Percentiles rank a stretch among this genome's conserved stretches.
phyloP scores from a whole-genome alignment of 257 asterid species.

The Datura wrightii region DNA sequence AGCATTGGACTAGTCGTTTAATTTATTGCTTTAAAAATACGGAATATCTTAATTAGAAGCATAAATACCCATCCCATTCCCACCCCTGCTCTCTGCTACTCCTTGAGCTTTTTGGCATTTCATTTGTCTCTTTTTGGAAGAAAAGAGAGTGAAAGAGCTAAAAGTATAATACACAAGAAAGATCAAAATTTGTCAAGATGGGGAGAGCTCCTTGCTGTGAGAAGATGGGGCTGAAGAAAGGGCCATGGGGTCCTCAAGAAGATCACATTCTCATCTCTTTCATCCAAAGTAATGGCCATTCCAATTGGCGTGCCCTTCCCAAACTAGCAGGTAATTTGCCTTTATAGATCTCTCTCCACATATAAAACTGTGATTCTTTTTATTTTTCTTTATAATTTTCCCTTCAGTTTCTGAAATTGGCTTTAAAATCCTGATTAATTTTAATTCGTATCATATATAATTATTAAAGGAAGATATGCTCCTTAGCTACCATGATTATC shows the following conservation, averaged over 20 bases:
- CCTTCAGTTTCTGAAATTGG: too few relatives aligned
- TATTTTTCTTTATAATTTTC: background rate
- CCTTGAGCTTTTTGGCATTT: background rate
- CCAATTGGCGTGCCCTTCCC: conserved; percentile 34
- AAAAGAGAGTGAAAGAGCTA: background rate
- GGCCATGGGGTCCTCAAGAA: conserved; percentile 35
- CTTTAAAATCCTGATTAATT: too few relatives aligned
- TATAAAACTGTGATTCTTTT: too few relatives aligned
- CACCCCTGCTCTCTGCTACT: background rate
- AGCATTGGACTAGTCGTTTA: background rate
- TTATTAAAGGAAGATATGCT: background rate
- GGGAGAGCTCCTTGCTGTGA: conserved; percentile 36
- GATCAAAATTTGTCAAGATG: background rate
- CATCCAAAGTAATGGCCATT: conserved; percentile 31
- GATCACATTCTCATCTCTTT: conserved; percentile 32
- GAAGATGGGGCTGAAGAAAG: conserved; percentile 34
- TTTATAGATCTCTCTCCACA: background rate
- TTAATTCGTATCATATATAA: too few relatives aligned
- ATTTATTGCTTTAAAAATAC: background rate
- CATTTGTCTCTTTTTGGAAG: background rate
- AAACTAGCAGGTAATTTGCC: conserved; percentile 30
- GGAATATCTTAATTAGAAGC: background rate
- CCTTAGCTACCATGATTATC: background rate
- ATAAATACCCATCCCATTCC: conserved; percentile 8
- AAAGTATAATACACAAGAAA: background rate